These are phyloP conservation scores for Cenchrus fungigraminus DNA, from an alignment of 176 grass and related monocot species.

Conservation along the genomic window DNA sequence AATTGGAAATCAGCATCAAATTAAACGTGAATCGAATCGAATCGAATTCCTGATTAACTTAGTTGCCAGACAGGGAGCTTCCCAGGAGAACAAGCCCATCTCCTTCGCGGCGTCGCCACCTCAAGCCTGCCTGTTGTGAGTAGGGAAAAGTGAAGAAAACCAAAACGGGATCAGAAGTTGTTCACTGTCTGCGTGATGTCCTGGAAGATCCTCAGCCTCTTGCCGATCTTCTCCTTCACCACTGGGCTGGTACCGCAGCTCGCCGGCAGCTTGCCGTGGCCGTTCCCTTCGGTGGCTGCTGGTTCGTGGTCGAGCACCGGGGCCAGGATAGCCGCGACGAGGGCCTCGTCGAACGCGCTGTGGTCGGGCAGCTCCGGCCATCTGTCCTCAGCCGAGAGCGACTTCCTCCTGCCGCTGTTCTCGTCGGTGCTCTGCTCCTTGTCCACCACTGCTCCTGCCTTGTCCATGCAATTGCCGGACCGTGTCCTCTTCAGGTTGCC, in stretches of 20 bases:
- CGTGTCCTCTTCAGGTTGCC: conserved; percentile 92
- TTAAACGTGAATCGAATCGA: conserved; percentile 27
- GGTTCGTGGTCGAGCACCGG: conserved; percentile 57
- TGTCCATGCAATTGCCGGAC: conserved; percentile 57
- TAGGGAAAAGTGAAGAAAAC: conserved; percentile 29
- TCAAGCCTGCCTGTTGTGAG: conserved; percentile 42
- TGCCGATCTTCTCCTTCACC: conserved; percentile 71
- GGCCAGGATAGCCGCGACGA: conserved; percentile 62
- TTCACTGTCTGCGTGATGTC: conserved; percentile 78
- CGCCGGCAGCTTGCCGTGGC: conserved; percentile 24
- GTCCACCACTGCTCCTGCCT: conserved; percentile 35
- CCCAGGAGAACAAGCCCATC: conserved; percentile 92
- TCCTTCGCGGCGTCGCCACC: conserved; percentile 55
- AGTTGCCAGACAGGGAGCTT: conserved; percentile 36
- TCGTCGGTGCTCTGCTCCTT: conserved; percentile 38
- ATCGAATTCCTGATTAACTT: conserved; percentile 45
- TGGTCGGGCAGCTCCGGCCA: conserved; percentile 92
- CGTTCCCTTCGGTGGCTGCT: neutral
- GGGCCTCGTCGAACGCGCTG: conserved; percentile 78
- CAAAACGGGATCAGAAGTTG: conserved; percentile 36
- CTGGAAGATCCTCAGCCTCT: conserved; percentile 94
- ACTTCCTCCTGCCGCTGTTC: conserved; percentile 57
- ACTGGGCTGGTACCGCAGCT: conserved; percentile 63
- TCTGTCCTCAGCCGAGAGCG: conserved; percentile 63
- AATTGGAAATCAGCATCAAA: conserved; percentile 16